Percentiles rank a stretch among this genome's conserved stretches.
These are phyloP conservation scores for Colletotrichum coccodes DNA, from an alignment of 2,329 filamentous ascomycete genomes.

Conservation along the genomic window DNA sequence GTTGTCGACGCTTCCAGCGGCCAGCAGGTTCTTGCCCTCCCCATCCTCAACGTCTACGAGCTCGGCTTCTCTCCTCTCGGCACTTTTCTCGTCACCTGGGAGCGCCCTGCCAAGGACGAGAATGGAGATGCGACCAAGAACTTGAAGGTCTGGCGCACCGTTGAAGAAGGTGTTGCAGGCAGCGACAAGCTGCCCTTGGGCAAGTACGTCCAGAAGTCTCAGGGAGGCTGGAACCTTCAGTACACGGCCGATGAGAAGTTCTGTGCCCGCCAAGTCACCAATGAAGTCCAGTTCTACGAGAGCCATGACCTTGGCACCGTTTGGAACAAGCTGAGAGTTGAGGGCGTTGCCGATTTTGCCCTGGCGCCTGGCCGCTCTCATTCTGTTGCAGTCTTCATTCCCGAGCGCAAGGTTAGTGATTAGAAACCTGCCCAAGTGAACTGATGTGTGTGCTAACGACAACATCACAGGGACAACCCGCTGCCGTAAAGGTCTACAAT, in stretches of 20 bases:
- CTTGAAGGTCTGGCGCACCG: slow-evolving; percentile 92
- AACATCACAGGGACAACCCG: slow-evolving; percentile 81
- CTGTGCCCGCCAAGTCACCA: slow-evolving; percentile 93
- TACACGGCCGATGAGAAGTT: slow-evolving; percentile 94
- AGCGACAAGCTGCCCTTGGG: slow-evolving; percentile 80
- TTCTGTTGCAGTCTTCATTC: slow-evolving; percentile 93
- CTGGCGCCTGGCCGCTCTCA: slow-evolving; percentile 90
- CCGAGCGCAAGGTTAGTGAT: slow-evolving; percentile 84
- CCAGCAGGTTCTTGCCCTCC: slow-evolving; percentile 77
- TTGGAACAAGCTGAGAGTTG: slow-evolving; percentile 94
- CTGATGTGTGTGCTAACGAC: slow-evolving; percentile 14
- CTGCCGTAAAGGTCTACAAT: slow-evolving; percentile 92
- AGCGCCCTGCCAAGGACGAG: slow-evolving; percentile 91
- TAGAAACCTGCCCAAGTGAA: neutral
- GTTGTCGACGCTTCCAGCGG: slow-evolving; percentile 86
- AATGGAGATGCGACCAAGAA: slow-evolving; percentile 95
- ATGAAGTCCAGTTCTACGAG: slow-evolving; percentile 97
- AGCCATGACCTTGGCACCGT: slow-evolving; percentile 85
- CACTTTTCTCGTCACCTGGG: slow-evolving; percentile 96
- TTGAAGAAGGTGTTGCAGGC: slow-evolving; percentile 73
- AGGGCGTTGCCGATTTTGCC: slow-evolving; percentile 90
- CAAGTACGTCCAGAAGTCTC: slow-evolving; percentile 93
- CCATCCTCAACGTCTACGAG: slow-evolving; percentile 89
- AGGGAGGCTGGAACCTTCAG: slow-evolving; percentile 96
- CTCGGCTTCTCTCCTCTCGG: slow-evolving; percentile 93